phyloP scores from a whole-genome alignment of 768 basidiomycete species.

The Mycena maculata region DNA sequence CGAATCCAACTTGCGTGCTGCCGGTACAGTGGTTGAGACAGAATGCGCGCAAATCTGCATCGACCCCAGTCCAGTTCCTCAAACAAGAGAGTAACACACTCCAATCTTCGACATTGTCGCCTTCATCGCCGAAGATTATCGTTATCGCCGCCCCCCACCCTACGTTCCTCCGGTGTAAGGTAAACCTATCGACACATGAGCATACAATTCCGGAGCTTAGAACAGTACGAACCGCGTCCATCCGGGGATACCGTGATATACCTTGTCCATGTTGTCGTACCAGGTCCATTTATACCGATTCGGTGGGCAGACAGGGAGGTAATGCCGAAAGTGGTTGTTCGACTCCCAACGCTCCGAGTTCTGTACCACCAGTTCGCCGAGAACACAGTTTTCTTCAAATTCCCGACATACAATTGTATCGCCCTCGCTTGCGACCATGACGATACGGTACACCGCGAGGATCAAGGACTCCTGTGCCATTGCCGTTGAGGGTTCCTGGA shows the following conservation, averaged over 20 bases:
- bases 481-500: background rate
- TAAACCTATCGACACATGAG: slow-evolving; percentile 9
- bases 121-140: slow-evolving; percentile 10
- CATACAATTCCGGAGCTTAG: background rate
- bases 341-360: background rate
- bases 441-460: background rate
- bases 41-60: background rate
- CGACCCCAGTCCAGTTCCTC: background rate
- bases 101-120: slow-evolving; percentile 16
- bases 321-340: background rate
- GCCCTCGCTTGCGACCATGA: slow-evolving; percentile 3
- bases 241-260: slow-evolving; percentile 22
- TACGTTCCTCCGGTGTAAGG: background rate
- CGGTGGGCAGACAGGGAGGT: background rate
- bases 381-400: background rate
- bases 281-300: slow-evolving; percentile 16
- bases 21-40: background rate
- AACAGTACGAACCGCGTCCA: slow-evolving; percentile 17
- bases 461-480: background rate
- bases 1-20: slow-evolving; percentile 15
- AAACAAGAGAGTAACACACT: slow-evolving; percentile 1
- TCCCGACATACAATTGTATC: background rate
- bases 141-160: background rate
- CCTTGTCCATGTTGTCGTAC: background rate
- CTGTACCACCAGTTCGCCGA: slow-evolving; percentile 11